These are phyloP conservation scores for Huntiella omanensis DNA, from an alignment of 2,329 filamentous ascomycete species.

Conservation along the genomic window DNA sequence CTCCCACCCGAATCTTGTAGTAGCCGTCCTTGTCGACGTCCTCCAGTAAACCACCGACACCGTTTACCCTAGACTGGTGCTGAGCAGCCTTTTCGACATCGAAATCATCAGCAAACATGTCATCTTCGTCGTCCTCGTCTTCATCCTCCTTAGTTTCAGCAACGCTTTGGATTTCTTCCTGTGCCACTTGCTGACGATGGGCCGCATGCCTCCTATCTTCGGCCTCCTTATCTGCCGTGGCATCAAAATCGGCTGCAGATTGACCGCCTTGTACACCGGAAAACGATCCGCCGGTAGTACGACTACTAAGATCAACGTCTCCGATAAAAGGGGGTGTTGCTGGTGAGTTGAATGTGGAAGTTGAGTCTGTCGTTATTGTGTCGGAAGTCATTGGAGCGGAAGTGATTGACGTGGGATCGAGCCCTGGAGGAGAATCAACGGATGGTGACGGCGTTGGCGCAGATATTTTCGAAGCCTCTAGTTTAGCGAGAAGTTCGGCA, in stretches of 20 bases:
- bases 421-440: constrained; percentile 17
- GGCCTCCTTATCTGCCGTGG: constrained; percentile 72
- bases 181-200: constrained; percentile 17
- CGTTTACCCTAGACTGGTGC: constrained; percentile 20
- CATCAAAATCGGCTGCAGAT: constrained; percentile 87
- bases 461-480: constrained; percentile 42
- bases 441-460: constrained; percentile 30
- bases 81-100: constrained; percentile 43
- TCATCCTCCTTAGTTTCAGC: constrained; percentile 28
- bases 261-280: constrained; percentile 36
- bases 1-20: constrained; percentile 84
- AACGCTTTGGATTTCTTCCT: constrained; percentile 16
- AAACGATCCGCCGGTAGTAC: constrained; percentile 15
- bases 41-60: constrained; percentile 61
- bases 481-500: constrained; percentile 71
- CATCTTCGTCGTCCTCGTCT: constrained; percentile 52
- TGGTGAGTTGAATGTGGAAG: neutral
- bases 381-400: constrained; percentile 31
- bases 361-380: too few species aligned
- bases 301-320: constrained; percentile 7
- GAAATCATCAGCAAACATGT: constrained; percentile 82
- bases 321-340: constrained; percentile 4
- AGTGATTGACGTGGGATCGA: constrained; percentile 19
- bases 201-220: constrained; percentile 53
- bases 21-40: constrained; percentile 92